Conservation (phyloP, 352 stramenopile species). For the Phytophthora multivora region DNA sequence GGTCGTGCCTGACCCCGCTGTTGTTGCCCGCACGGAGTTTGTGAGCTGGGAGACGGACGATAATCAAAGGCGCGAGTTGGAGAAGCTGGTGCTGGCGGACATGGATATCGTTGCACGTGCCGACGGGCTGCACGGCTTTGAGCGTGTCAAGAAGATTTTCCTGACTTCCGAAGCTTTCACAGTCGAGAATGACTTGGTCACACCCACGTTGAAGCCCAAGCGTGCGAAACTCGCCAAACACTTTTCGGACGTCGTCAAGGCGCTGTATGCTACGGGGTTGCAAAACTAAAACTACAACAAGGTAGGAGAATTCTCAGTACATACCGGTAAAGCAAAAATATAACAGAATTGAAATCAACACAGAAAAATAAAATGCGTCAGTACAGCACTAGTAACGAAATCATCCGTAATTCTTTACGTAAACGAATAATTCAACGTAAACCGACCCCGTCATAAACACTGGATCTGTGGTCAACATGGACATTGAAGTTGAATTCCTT, state of each 20-base stretch:
- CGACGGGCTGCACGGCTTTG: conserved; percentile 86
- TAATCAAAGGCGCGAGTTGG: conserved; percentile 16
- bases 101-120: conserved; percentile 44
- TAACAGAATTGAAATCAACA: too few relatives aligned
- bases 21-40: conserved; percentile 20
- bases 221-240: conserved; percentile 56
- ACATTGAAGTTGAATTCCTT: conserved; percentile 27
- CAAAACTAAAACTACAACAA: neutral
- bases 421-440: neutral
- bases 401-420: too few relatives aligned
- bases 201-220: conserved; percentile 97
- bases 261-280: conserved; percentile 42
- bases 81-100: conserved; percentile 32
- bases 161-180: conserved; percentile 85
- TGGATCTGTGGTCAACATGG: conserved; percentile 13
- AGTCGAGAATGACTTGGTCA: conserved; percentile 91
- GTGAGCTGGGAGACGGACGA: conserved; percentile 10
- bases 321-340: neutral
- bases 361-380: too few relatives aligned
- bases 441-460: conserved; percentile 8
- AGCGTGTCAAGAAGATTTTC: conserved; percentile 90
- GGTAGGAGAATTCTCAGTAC: too few relatives aligned
- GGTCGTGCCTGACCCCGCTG: conserved; percentile 91
- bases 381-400: too few relatives aligned
- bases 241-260: conserved; percentile 54